Evolutionary conservation across 331 rosid genomes (phyloP), one percentile per base, ranked within the genome.

Genomic region (Prunus yedoensis): DNA sequence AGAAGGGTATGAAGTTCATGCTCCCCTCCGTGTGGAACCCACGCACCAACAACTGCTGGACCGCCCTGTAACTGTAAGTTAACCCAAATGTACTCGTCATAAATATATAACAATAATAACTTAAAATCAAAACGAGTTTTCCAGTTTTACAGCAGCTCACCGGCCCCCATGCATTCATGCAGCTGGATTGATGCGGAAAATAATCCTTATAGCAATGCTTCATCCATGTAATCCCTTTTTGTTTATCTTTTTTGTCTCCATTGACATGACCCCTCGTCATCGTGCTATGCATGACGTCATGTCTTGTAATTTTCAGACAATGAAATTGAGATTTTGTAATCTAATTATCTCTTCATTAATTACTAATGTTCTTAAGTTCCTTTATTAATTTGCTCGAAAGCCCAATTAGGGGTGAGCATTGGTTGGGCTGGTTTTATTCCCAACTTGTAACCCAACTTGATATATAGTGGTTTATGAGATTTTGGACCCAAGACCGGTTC

Each of bases 21-120:
- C 58, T 74, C 32, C 77, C 68, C 7, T 69, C 46, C 14, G n/a
- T 74, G 2, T 74, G 77, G 69, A 16, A 61, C 41, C 70, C 70
- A 27, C 15, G 4, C 11, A 27, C 60, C 2, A 9, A 5, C 13
- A 1, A 8, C 38, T 74, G 77, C 20, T 74, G 70, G 77, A 47
- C 77, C 17, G 18, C 70, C n/a, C 10, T 27, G 58, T 73, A 16
- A 58, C 16, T 57, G 64, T 59, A 59, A 59, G 5, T 13, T 20
- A 21, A n/a, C 38, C 38, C 38, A 32, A 32, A 32, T 32, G 38
- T 32, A 1, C 28, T 56, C 15, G 3, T 52, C 0, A 4, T 14
- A 51, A 51, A 51, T 51, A 8, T 32, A 32, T 32, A 32, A 32
- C 38, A 21, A 21, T 21, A 32, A 32, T 1, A 32, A 32, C 7